Conservation (phyloP, 495 filamentous ascomycete species). For the Talaromyces trachyspermus region DNA sequence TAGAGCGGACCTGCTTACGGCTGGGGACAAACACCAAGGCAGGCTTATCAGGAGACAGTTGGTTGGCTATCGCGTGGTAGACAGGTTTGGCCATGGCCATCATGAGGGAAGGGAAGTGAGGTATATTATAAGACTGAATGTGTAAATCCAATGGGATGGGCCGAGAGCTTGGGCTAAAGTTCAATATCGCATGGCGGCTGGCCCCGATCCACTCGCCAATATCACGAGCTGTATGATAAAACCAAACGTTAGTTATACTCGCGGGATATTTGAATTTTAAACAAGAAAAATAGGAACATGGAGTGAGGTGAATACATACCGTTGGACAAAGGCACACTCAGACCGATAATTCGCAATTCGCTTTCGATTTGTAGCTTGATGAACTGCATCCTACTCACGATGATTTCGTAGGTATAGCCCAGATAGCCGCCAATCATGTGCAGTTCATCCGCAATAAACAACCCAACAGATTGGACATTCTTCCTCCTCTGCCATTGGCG, state of each 20-base stretch:
- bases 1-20: constrained; percentile 84
- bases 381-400: constrained; percentile 96
- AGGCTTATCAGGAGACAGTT: constrained; percentile 80
- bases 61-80: constrained; percentile 69
- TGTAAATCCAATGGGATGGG: constrained; percentile 86
- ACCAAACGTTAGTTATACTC: constrained; percentile 22
- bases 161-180: constrained; percentile 89
- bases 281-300: background rate
- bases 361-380: constrained; percentile 84
- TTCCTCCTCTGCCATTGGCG: constrained; percentile 93
- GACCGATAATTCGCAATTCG: constrained; percentile 76
- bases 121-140: constrained; percentile 91
- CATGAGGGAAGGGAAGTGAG: constrained; percentile 97
- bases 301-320: constrained; percentile 4
- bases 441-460: constrained; percentile 94
- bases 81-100: constrained; percentile 94
- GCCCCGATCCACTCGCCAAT: constrained; percentile 98
- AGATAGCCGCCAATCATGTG: constrained; percentile 89
- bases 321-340: constrained; percentile 90
- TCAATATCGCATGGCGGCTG: constrained; percentile 97
- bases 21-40: constrained; percentile 86
- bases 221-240: constrained; percentile 50
- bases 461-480: constrained; percentile 82
- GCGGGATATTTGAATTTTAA: too few species aligned
- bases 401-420: constrained; percentile 89